Evolutionary conservation across 2,329 filamentous ascomycete species (phyloP), one percentile per base, ranked within the genome.

Genomic region (Dendrostoma leiphaemia): DNA sequence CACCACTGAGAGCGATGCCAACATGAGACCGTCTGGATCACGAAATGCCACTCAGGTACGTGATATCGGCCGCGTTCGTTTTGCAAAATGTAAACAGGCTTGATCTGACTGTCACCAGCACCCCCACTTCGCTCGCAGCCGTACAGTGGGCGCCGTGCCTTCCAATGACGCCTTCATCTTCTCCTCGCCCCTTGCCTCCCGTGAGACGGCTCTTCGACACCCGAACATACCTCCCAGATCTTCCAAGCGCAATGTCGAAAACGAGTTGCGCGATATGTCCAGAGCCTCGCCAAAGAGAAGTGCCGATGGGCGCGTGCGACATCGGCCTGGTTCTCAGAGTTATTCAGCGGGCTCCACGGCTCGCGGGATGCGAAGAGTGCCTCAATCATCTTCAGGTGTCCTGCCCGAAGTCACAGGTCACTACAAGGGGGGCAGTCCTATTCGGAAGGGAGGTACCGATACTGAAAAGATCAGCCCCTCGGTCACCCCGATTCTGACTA

Each of bases 391-490:
- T 19, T 47, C 47, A 8, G 15, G 35, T n/a, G 29, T 53, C 17
- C 17, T 41, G 12, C n/a, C n/a, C 15, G 38, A 31, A n/a, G 31
- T 4, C 5, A 32, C 19, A 5, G 37, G 26, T 1, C 23, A 17
- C 24, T 7, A 15, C 32, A 28, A 31, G 17, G 24, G 44, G 12
- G 26, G 40, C 7, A 23, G 31, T 37, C 41, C 44, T 1, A 19
- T 45, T 29, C 38, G 26, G 15, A 52, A 48, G 21, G 46, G 23
- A 21, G 41, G 15, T 9, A 34, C 19, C 6, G 26, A 34, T n/a
- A 9, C 46, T 8, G 40, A 34, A n/a, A 55, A 51, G 37, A 44
- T 51, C 38, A 45, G 49, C 9, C 19, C 10, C 38, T 54, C 55
- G n/a, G 32, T 51, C 31, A 50, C 45, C 29, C 41, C 52, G 13